phyloP scores from a whole-genome alignment of 441 rosid species.

The Brassica balearica region DNA sequence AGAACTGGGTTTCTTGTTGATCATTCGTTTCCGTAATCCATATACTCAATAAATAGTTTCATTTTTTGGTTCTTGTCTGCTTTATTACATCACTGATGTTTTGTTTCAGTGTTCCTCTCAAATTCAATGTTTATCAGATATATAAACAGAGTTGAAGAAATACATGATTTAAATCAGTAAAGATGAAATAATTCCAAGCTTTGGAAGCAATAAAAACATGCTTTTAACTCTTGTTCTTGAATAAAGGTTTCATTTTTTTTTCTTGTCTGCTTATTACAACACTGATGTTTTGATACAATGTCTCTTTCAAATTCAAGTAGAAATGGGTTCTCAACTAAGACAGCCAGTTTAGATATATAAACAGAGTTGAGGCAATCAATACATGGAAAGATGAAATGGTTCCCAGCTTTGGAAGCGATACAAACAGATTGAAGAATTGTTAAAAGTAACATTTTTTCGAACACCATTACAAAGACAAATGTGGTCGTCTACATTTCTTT shows the following conservation, averaged over 20 bases:
- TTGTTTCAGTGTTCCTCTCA: constrained; percentile 2
- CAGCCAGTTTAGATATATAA: constrained; percentile 25
- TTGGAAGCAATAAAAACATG: constrained; percentile 24
- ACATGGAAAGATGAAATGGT: constrained; percentile 18
- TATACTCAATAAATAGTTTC: constrained; percentile 3
- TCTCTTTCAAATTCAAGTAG: neutral
- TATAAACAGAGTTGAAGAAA: constrained; percentile 19
- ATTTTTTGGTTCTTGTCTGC: constrained; percentile 3
- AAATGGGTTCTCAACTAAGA: constrained; percentile 3
- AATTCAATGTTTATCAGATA: constrained; percentile 1
- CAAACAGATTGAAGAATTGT: constrained; percentile 19
- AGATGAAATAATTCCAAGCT: neutral
- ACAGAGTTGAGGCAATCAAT: constrained; percentile 24
- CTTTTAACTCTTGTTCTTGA: neutral
- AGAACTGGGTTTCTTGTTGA: constrained; percentile 91
- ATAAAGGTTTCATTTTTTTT: constrained; percentile 2
- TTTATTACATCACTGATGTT: constrained; percentile 2
- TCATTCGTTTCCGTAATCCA: neutral
- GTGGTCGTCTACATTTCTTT: constrained; percentile 67
- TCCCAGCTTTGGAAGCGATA: constrained; percentile 30
- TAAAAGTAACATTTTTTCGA: constrained; percentile 7
- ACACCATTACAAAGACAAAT: constrained; percentile 16
- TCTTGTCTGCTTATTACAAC: constrained; percentile 7
- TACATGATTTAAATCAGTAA: constrained; percentile 14
- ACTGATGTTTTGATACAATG: constrained; percentile 3